Evolutionary conservation across 257 asterid genomes (phyloP).

Genomic region (Solanum megistacrolobum): DNA sequence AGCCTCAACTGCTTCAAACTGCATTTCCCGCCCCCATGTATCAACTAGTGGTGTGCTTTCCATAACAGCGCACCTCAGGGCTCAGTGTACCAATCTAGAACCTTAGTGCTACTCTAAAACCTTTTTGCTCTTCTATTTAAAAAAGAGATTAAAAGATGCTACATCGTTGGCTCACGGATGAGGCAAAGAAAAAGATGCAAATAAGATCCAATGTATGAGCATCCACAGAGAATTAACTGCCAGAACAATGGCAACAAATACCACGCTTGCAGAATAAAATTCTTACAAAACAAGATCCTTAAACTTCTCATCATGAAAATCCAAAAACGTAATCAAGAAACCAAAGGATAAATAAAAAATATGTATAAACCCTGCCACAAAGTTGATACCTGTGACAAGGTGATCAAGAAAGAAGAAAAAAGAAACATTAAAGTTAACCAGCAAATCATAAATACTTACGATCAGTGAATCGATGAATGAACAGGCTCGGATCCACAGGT

Average conservation of each 20-base stretch:
- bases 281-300: neutral
- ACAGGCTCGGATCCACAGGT: conserved; percentile 91
- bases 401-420: neutral
- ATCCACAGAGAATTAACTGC: neutral
- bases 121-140: neutral
- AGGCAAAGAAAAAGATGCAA: neutral
- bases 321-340: neutral
- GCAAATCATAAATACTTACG: conserved; percentile 30
- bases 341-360: neutral
- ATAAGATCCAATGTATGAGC: neutral
- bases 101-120: neutral
- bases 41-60: neutral
- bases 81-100: neutral
- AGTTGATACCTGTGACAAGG: neutral
- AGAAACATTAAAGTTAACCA: neutral
- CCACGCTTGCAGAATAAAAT: neutral
- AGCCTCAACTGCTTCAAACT: neutral
- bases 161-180: neutral
- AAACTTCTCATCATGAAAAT: neutral
- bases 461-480: conserved; percentile 67
- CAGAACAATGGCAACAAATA: neutral
- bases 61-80: neutral
- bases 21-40: neutral
- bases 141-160: neutral
- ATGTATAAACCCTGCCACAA: neutral